Base-by-base conservation (phyloP, 2,329 filamentous ascomycete species). In the Aspergillus costaricaensis region DNA sequence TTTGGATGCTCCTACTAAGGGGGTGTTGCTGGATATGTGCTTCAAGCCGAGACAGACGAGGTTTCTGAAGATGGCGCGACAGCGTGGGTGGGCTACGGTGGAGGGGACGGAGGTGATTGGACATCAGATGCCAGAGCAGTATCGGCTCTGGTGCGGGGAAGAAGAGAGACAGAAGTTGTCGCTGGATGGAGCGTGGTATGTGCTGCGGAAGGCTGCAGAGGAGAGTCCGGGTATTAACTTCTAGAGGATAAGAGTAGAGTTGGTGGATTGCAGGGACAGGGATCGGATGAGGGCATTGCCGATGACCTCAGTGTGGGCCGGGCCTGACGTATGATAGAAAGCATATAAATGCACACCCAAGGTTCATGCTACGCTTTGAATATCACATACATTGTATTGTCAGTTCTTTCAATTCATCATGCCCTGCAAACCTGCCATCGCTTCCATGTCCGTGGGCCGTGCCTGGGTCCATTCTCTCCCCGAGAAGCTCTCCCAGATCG, bases 401-500 rank as follows among this genome's bases (percentile, higher is more conserved):
- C 27, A 27, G 25, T 15, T 21, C 17, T 9, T 15, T 25, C 19
- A 21, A 39, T 14, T 15, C 48, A 49, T 7, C 25, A 62, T 59
- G 57, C 23, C 56, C 3, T 59, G 38, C 44, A 25, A 21, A 25
- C 83, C 88, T 65, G 88, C 84, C 48, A 91, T 92, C 70, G 86
- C 86, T 57, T 88, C 88, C 63, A 90, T 91, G 81, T 92, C 89
- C 44, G 81, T 93, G 0, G 90, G 90, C 43, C 86, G 89, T 51
- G 86, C 85, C 69, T 88, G 88, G 71, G 85, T 87, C 63, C 90
- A 94, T 74, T 77, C 80, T 17, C 80, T 93, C 41, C 72, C 81
- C 2, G 78, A 85, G 68, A 93, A 92, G 71, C 82, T 93, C 50
- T 79, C 86, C 68, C 84, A 87, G 77, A 89, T 90, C 6, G 79